Conservation (phyloP, 148 eudicot species). For the Chenopodium quinoa region DNA sequence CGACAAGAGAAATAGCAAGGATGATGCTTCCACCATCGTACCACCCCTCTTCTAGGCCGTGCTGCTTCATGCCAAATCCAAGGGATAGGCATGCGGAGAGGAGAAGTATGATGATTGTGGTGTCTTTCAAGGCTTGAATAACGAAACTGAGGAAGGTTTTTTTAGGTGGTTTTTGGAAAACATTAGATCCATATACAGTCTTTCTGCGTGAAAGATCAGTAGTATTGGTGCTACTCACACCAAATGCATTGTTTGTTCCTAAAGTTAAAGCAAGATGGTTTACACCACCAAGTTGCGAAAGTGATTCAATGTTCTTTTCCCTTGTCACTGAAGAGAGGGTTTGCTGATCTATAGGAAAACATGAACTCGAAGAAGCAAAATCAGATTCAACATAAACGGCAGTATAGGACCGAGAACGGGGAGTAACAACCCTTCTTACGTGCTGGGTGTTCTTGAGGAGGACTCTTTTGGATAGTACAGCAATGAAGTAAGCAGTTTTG, state of each 20-base stretch:
- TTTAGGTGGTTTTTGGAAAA: slow-evolving; percentile 6
- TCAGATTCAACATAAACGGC: background rate
- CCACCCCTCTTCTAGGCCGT: slow-evolving; percentile 48
- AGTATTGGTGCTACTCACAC: slow-evolving; percentile 11
- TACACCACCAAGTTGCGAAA: slow-evolving; percentile 19
- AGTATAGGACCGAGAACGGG: slow-evolving; percentile 12
- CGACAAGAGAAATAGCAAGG: slow-evolving; percentile 37
- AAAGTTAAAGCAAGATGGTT: slow-evolving; percentile 13
- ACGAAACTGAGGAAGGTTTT: slow-evolving; percentile 16
- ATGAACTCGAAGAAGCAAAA: background rate
- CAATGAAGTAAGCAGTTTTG: too few relatives aligned
- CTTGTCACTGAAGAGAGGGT: background rate
- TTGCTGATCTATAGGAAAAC: too few relatives aligned
- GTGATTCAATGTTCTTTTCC: background rate
- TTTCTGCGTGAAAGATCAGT: background rate
- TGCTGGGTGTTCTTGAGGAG: too few relatives aligned
- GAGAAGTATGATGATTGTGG: slow-evolving; percentile 18
- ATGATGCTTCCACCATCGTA: slow-evolving; percentile 54
- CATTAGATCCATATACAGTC: slow-evolving; percentile 7
- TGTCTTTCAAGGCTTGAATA: slow-evolving; percentile 19
- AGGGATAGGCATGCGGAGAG: slow-evolving; percentile 20
- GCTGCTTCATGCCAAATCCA: slow-evolving; percentile 21
- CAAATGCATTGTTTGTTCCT: background rate
- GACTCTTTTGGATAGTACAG: too few relatives aligned
- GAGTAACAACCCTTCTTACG: background rate